A percentile compares a stretch with the other conserved stretches of the same genome.
Evolutionary conservation across 75 land plant species (phyloP).

Genomic region (Adiantum capillusveneris): DNA sequence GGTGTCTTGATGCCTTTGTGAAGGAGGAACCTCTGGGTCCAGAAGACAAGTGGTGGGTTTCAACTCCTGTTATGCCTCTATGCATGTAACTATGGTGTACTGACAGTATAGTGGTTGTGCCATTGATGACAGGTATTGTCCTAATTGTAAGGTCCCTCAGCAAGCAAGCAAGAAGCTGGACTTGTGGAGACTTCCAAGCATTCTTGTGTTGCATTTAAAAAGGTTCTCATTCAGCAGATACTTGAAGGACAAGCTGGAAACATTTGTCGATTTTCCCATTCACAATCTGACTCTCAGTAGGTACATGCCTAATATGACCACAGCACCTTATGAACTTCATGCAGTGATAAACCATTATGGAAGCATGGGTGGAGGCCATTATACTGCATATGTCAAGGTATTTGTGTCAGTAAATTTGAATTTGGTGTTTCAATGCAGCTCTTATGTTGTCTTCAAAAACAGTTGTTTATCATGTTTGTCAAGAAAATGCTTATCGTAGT

Average conservation of each 20-base stretch:
- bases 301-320: slow-evolving; percentile 30
- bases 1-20: slow-evolving; percentile 76
- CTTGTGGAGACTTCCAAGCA: slow-evolving; percentile 82
- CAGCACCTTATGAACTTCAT: slow-evolving; percentile 50
- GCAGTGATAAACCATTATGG: slow-evolving; percentile 87
- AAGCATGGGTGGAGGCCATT: slow-evolving; percentile 89
- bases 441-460: no score
- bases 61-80: no score
- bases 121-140: slow-evolving; percentile 58
- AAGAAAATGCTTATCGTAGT: background rate
- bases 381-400: slow-evolving; percentile 76
- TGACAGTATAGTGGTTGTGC: no score
- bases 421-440: no score
- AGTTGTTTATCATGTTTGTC: background rate
- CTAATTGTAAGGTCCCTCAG: slow-evolving; percentile 61
- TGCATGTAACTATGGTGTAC: no score
- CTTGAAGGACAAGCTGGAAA: slow-evolving; percentile 70
- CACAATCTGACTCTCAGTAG: slow-evolving; percentile 52
- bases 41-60: slow-evolving; percentile 86
- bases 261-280: slow-evolving; percentile 71
- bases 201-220: slow-evolving; percentile 80
- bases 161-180: slow-evolving; percentile 88
- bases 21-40: slow-evolving; percentile 87
- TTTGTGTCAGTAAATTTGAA: background rate
- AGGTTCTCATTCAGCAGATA: slow-evolving; percentile 79